These are phyloP conservation scores for Pseudomonodictys pantanalensis DNA, from an alignment of 495 filamentous ascomycete species.

Conservation along the genomic window DNA sequence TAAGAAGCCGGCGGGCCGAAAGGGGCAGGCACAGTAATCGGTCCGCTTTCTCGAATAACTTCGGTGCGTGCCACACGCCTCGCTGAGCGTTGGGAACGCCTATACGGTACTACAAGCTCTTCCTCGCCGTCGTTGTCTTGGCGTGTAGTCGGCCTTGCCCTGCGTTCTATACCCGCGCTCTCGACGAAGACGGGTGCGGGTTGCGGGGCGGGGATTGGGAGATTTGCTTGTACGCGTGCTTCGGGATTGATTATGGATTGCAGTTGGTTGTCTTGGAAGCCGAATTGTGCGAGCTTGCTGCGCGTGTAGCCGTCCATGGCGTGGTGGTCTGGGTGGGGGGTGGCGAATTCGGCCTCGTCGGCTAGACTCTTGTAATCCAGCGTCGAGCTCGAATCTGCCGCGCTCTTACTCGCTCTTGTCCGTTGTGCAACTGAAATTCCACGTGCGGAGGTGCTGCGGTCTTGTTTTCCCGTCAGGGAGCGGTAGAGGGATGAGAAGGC, in stretches of 20 bases:
- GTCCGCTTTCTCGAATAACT: no score
- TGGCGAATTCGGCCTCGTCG: conserved; percentile 19
- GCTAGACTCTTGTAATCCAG: conserved; percentile 10
- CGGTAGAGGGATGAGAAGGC: background rate
- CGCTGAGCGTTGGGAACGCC: no score
- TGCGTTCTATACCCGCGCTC: no score
- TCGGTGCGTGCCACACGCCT: no score
- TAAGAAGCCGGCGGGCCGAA: background rate
- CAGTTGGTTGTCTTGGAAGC: conserved; percentile 1
- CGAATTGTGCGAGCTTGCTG: background rate
- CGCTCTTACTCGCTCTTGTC: background rate
- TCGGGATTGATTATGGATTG: background rate
- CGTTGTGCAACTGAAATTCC: conserved; percentile 14
- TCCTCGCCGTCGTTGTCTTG: no score
- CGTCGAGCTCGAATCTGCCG: background rate
- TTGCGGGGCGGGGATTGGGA: no score
- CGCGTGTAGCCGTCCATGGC: background rate
- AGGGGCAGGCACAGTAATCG: no score
- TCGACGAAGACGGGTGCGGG: no score
- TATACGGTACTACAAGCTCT: no score
- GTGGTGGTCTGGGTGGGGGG: background rate
- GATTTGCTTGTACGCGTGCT: background rate
- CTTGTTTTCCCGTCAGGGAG: conserved; percentile 10
- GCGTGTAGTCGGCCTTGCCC: no score
- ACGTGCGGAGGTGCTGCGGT: background rate